phyloP scores from a whole-genome alignment of 768 basidiomycete species.

The Fomitopsis pulvina region DNA sequence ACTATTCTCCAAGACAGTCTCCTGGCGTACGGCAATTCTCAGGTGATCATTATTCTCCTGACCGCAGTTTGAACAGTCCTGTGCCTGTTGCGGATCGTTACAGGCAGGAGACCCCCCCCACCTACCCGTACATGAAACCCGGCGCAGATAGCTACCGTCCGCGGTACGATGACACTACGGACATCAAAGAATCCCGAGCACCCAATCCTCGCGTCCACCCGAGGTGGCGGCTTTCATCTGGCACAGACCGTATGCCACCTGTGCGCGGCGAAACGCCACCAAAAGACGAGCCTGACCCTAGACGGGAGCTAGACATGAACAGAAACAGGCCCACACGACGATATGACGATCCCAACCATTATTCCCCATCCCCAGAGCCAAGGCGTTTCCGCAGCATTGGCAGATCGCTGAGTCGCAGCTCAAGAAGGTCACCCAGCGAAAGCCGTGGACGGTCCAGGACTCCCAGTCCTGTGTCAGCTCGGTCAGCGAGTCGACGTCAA shows the following conservation, averaged over 20 bases:
- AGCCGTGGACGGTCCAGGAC: background rate
- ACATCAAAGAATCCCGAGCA: background rate
- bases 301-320: background rate
- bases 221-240: background rate
- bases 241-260: background rate
- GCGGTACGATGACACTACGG: conserved; percentile 6
- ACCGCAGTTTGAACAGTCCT: conserved; percentile 7
- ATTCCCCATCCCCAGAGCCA: background rate
- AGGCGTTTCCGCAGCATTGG: background rate
- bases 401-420: background rate
- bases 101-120: conserved; percentile 33
- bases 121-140: conserved; percentile 28
- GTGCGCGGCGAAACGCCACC: background rate
- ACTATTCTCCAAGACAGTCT: background rate
- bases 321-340: background rate
- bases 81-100: conserved; percentile 41
- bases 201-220: background rate
- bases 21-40: background rate
- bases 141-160: conserved; percentile 38
- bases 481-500: background rate
- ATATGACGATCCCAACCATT: background rate
- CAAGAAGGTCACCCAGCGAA: background rate
- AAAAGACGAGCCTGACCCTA: background rate
- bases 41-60: background rate
- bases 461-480: background rate